A percentile compares a stretch with the other conserved stretches of the same genome.
Conservation (phyloP, 768 basidiomycete species). For the Amanita pallidorosea region DNA sequence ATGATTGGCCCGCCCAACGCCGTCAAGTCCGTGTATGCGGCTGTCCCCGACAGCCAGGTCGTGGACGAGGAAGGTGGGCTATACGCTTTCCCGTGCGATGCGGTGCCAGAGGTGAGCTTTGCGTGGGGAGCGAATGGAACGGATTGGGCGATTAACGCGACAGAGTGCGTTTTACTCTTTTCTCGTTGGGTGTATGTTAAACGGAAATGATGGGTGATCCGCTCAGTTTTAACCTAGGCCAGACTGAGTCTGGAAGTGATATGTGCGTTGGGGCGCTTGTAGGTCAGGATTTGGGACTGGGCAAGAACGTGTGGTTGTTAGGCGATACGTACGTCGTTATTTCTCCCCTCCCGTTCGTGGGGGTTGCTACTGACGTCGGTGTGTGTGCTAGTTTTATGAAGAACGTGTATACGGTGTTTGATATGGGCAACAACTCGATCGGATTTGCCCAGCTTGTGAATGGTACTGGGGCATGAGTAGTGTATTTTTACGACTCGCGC, state of each 20-base stretch:
- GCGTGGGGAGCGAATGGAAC: background rate
- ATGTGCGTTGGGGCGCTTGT: background rate
- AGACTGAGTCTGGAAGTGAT: background rate
- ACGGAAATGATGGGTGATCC: background rate
- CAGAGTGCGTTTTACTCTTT: background rate
- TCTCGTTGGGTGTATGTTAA: background rate
- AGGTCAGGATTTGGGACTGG: background rate
- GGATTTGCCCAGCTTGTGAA: slow-evolving; percentile 1
- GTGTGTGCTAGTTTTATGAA: background rate
- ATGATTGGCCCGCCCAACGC: slow-evolving; percentile 20
- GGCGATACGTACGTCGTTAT: slow-evolving; percentile 1
- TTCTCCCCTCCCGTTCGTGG: too few species aligned
- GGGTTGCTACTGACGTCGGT: background rate
- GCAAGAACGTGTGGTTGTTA: background rate
- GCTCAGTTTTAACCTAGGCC: slow-evolving; percentile 1
- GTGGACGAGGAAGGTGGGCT: slow-evolving; percentile 14
- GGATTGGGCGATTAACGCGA: background rate
- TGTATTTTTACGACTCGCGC: too few species aligned
- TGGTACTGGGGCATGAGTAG: background rate
- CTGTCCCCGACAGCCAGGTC: slow-evolving; percentile 21
- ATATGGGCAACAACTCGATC: background rate
- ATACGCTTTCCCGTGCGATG: background rate
- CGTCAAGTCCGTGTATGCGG: slow-evolving; percentile 18
- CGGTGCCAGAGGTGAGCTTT: background rate
- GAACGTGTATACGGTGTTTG: slow-evolving; percentile 1